Conservation (phyloP, 345 rosid genomes). For the Noccaea bulbosa region DNA sequence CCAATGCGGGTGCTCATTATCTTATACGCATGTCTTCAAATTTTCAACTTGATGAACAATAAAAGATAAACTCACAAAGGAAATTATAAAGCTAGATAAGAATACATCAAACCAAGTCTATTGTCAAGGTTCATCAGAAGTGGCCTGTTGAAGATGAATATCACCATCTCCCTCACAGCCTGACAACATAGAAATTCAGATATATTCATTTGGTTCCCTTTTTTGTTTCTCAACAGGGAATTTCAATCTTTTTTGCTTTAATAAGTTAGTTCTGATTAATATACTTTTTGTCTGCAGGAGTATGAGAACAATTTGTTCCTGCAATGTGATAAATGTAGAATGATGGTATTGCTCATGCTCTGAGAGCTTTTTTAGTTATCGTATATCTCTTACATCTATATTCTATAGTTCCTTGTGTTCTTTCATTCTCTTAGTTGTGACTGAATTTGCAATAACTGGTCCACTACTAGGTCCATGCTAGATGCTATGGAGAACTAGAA, state of each 20-base stretch:
- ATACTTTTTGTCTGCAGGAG: constrained; percentile 58
- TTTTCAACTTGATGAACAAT: too few relatives aligned
- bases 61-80: too few relatives aligned
- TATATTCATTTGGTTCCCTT: too few relatives aligned
- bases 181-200: too few relatives aligned
- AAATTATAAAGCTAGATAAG: too few relatives aligned
- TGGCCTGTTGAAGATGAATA: too few relatives aligned
- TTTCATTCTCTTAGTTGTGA: constrained; percentile 21
- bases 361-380: constrained; percentile 32
- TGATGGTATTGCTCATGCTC: constrained; percentile 67
- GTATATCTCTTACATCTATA: not conserved
- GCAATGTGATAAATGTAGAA: constrained; percentile 99
- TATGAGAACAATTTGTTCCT: constrained; percentile 91
- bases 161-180: too few relatives aligned
- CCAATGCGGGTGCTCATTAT: too few relatives aligned
- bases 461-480: constrained; percentile 82
- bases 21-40: too few relatives aligned
- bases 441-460: constrained; percentile 20
- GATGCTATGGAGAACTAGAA: constrained; percentile 93
- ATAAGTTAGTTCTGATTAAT: constrained; percentile 19
- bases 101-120: too few relatives aligned
- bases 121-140: too few relatives aligned
- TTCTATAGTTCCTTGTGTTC: constrained; percentile 13
- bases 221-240: constrained; percentile 19
- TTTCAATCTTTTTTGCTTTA: not conserved